These are phyloP conservation scores for Rhizophagus clarus DNA, from an alignment of 192 early-diverging fungal genomes.

Conservation along the genomic window DNA sequence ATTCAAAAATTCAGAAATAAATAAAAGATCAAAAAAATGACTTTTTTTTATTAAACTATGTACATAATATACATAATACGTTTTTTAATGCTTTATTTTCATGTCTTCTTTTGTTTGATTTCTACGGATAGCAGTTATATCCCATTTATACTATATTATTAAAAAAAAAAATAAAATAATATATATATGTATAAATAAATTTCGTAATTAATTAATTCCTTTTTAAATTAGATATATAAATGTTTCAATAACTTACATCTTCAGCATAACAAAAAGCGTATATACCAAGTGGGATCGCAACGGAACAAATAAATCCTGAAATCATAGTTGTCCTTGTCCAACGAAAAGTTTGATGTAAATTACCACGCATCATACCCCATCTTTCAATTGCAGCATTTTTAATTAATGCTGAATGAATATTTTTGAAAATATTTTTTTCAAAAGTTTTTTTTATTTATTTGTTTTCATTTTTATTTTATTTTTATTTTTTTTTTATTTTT, in stretches of 20 bases:
- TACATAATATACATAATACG: not conserved
- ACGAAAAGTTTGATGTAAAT: not conserved
- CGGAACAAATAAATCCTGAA: not conserved
- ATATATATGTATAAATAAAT: too few species aligned
- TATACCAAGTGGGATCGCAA: not conserved
- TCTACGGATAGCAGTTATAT: not conserved
- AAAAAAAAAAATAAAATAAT: not conserved
- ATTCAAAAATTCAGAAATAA: too few species aligned
- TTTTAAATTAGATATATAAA: not conserved
- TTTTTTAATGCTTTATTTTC: not conserved
- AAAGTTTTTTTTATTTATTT: too few species aligned
- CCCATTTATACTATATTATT: not conserved
- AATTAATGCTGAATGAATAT: not conserved
- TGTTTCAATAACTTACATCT: not conserved
- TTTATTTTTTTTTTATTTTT: too few species aligned
- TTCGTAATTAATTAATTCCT: not conserved
- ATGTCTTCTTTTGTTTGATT: not conserved
- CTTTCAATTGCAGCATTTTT: slow-evolving; percentile 14
- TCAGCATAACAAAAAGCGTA: not conserved
- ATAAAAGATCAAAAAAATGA: too few species aligned
- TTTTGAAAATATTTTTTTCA: too few species aligned
- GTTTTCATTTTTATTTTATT: too few species aligned
- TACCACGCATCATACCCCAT: not conserved
- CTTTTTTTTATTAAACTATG: not conserved
- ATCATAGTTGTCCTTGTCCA: not conserved